Evolutionary conservation across 148 eudicot species (phyloP), one percentile per base, ranked within the genome.

Genomic region (Chenopodium formosanum): DNA sequence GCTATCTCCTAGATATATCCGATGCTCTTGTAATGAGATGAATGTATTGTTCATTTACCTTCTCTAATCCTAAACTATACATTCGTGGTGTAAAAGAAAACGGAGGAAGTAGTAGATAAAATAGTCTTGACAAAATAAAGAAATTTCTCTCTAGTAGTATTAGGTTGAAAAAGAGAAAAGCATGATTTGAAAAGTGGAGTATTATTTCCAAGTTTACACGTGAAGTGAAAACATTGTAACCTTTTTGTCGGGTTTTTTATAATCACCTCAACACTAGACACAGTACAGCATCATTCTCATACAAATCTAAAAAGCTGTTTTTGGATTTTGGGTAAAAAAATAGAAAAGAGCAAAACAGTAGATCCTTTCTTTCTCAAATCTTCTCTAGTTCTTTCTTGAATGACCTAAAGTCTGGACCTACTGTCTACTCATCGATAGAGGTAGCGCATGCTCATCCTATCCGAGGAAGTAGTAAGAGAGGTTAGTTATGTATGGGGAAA

Each of bases 221-320:
- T 50, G 83, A 81, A 80, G 79, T 50, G 83, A 81, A 80, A 44
- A 48, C 73, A 47, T 81, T 32, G 78, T 48, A 9, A 60, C 19
- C 34, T 62, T 40, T 62, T 63, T 65, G 83, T 74, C 83, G 73
- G 78, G 13, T 12, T 52, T 79, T 79, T 22, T 8, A 37, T 20
- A 1, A 70, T 47, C 60, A 69, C 9, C 52, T 48, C 8, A 7
- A 12, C 14, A 48, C 52, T 4, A 56, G 62, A 56, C 22, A 9
- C 52, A 48, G 52, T 12, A 2, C 68, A 29, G 19, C 37, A 29
- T 66, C 17, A 27, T 66, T 29, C 70, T 29, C 37, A 23, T 19
- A 66, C 4, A 29, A 37, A 66, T 4, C 70, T 25, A 66, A 9
- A 66, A 66, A 29, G 34, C 34, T 62, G 65, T 62, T 62, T 62